Base-by-base conservation (phyloP, 108 stramenopile species). In the Skeletonema tropicum region DNA sequence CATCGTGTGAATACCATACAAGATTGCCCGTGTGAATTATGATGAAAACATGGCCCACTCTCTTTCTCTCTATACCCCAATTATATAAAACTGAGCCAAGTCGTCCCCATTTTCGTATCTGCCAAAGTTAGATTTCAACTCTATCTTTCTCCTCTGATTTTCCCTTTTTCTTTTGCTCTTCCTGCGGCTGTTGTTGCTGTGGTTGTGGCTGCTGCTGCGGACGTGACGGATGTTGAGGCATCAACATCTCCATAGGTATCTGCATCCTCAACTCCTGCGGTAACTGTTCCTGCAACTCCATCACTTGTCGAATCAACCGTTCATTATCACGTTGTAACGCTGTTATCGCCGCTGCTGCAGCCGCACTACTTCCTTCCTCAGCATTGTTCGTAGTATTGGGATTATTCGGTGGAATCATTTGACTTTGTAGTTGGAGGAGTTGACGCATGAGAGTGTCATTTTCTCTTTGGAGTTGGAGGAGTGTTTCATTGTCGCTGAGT, bases 251-350 rank as follows among this genome's bases (percentile, higher is more conserved):
- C 52, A n/a, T 55, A 55, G 19, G 52, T 21, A 55, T 55, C 19
- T 55, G 19, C 52, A 55, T 55, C 21, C 52, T 55, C 21, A 55
- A 23, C 23, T 55, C 21, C 23, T 25, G 21, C 6, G 19, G 52
- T 23, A 55, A 23, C 23, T 55, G 52, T 9, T 55, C 52, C 23
- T 55, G 52, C 52, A 55, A 10, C 23, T 21, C 19, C 52, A 55
- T 55, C 6, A 55, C 23, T 9, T 55, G 21, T 10, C 23, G 52
- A 23, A 55, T 55, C 52, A 55, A 55, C 23, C 52, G 15, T 25
- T 55, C 52, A 10, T 55, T 55, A 55, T 55, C 52, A 25, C 52
- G 52, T 23, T 55, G 52, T 55, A 55, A 55, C 9, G 52, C 52
- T 23, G 21, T 55, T 23, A 23, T 23, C 7, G 23, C 52, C 5